phyloP scores from a whole-genome alignment of 768 basidiomycete species.

The Naganishia vaughanmartiniae region DNA sequence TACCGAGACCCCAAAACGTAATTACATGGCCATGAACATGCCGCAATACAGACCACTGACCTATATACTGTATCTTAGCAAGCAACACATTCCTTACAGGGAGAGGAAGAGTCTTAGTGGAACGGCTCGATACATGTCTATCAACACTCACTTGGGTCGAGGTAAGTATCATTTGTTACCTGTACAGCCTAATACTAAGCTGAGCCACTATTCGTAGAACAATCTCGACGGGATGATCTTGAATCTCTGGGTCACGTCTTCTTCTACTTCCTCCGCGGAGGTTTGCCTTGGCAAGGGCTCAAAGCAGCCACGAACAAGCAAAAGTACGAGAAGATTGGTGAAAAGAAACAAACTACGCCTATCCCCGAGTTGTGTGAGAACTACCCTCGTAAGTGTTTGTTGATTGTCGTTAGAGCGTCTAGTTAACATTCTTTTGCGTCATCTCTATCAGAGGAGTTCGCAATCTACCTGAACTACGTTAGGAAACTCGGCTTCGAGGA shows the following conservation, averaged over 20 bases:
- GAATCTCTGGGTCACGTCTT: constrained; percentile 99
- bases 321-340: constrained; percentile 99
- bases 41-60: background rate
- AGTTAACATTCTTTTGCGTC: background rate
- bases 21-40: constrained; percentile 5
- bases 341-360: constrained; percentile 96
- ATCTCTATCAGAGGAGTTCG: constrained; percentile 77
- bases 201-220: constrained; percentile 46
- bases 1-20: constrained; percentile 94
- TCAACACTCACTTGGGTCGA: constrained; percentile 96
- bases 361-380: constrained; percentile 97
- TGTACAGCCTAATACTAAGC: background rate
- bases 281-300: constrained; percentile 96
- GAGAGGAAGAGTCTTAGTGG: constrained; percentile 96
- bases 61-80: constrained; percentile 49
- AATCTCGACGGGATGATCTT: constrained; percentile 89
- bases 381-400: constrained; percentile 60
- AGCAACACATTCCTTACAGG: constrained; percentile 98
- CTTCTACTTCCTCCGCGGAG: constrained; percentile 98
- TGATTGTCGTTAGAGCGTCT: no score
- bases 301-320: constrained; percentile 99
- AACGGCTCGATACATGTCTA: constrained; percentile 98
- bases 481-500: constrained; percentile 99
- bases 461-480: constrained; percentile 98
- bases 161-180: constrained; percentile 58